Evolutionary conservation across 2,329 filamentous ascomycete species (phyloP).

Genomic region (Coniella lustricola): DNA sequence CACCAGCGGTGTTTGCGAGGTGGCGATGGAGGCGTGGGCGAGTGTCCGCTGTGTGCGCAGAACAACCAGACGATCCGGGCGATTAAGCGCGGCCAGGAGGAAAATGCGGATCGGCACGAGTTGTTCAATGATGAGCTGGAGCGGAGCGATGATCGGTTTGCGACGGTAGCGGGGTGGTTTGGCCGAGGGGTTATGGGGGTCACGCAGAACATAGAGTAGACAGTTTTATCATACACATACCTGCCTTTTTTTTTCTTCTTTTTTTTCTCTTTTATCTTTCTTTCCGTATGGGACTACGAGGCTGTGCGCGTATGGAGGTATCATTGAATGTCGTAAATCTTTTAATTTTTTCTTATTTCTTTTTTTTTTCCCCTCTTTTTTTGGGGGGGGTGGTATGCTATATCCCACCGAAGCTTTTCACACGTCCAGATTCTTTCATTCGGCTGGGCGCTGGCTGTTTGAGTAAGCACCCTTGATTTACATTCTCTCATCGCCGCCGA

Average conservation of each 20-base stretch:
- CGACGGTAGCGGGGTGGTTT: conserved; percentile 91
- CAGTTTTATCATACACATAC: no score
- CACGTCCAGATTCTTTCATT: no score
- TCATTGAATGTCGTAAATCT: no score
- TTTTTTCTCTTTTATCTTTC: no score
- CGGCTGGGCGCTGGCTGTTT: no score
- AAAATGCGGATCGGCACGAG: conserved; percentile 81
- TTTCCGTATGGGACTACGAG: no score
- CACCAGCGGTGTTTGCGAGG: conserved; percentile 75
- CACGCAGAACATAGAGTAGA: conserved; percentile 26
- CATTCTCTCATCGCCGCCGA: not conserved
- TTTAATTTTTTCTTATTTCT: no score
- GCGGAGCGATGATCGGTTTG: conserved; percentile 74
- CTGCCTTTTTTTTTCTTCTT: no score
- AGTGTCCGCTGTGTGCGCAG: conserved; percentile 79
- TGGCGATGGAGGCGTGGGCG: conserved; percentile 32
- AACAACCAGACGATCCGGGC: conserved; percentile 85
- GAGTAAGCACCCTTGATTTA: no score
- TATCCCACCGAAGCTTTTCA: no score
- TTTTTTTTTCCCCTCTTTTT: not conserved
- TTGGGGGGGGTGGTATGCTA: conserved; percentile 7
- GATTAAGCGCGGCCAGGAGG: conserved; percentile 77
- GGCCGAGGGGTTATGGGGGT: conserved; percentile 80
- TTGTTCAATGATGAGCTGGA: conserved; percentile 77
- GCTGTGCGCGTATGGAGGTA: no score